These are phyloP conservation scores for Xerocomellus intermedius DNA, from an alignment of 768 basidiomycete genomes.

Conservation along the genomic window DNA sequence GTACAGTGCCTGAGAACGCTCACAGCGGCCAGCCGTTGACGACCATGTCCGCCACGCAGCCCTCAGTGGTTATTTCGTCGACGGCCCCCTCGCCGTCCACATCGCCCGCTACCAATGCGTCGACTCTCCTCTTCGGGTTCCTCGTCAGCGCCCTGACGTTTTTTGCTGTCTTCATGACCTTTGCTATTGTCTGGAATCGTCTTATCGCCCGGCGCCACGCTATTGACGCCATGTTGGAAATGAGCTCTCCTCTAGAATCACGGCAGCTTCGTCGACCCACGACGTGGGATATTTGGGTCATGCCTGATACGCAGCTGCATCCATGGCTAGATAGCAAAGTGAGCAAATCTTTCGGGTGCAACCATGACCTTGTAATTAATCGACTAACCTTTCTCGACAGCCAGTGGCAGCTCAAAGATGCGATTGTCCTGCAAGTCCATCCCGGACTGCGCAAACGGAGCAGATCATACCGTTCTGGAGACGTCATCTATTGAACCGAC, in stretches of 20 bases:
- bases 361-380: neutral
- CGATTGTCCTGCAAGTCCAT: neutral
- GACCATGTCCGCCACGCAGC: constrained; percentile 24
- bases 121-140: constrained; percentile 32
- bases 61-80: neutral
- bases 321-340: constrained; percentile 24
- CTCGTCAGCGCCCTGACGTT: constrained; percentile 31
- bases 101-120: constrained; percentile 12
- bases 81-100: constrained; percentile 4
- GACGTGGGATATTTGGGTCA: constrained; percentile 25
- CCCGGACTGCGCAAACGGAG: neutral
- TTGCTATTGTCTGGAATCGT: constrained; percentile 33
- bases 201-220: constrained; percentile 29
- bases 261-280: constrained; percentile 15
- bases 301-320: neutral
- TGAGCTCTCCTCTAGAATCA: neutral
- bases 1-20: constrained; percentile 14
- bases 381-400: constrained; percentile 8
- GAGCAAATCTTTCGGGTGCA: constrained; percentile 23
- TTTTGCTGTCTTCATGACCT: constrained; percentile 31
- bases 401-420: constrained; percentile 23
- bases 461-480: constrained; percentile 23
- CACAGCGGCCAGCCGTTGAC: constrained; percentile 6
- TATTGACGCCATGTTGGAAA: constrained; percentile 24
- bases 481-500: constrained; percentile 6